Base-by-base conservation (phyloP, 1,284 basidiomycete genomes). In the Puccinia hordei region DNA sequence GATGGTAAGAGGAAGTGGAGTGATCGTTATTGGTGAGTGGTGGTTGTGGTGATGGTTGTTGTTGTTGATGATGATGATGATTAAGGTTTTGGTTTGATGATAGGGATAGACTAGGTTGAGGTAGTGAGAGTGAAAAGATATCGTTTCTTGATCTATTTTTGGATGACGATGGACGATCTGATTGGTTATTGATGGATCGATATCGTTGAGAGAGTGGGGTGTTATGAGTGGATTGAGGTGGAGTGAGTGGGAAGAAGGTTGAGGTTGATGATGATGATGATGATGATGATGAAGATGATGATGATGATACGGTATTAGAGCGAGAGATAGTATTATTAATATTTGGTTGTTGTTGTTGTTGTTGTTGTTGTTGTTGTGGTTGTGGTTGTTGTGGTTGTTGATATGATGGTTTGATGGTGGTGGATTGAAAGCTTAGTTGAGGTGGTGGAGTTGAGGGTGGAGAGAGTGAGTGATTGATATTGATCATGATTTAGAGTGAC, bases 191-290 rank as follows among this genome's bases (percentile, higher is more conserved):
- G 78, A 59, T 73, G 71, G 69, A 61, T 30, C 68, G 68, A 79
- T 63, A 59, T 66, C 19, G 75, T 57, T 51, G 75, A 13, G 19
- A 74, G 61, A 17, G 78, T 63, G 75, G 49, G 15, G 82, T 81
- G 71, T 83, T 84, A 17, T 13, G 78, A 59, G 13, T 83, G 82
- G 15, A 76, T 86, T 85, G 73, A 85, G 86, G 71, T 85, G 85
- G n/a, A 84, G 84, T 41, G 86, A 83, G 74, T 19, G 61, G 61
- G 24, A 82, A n/a, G n/a, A n/a, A 80, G 71, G 82, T 55, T 63
- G 55, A 59, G 69, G 81, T 59, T 49, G 81, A 82, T 63, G 22
- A 77, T 81, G 59, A 57, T 19, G 61, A 59, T 17, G 46, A 66
- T 55, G 22, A 80, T 41, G 66, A 82, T n/a, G 27, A 49, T 24